Base-by-base conservation (phyloP, 495 filamentous ascomycete species). In the Penicillium egyptiacum region DNA sequence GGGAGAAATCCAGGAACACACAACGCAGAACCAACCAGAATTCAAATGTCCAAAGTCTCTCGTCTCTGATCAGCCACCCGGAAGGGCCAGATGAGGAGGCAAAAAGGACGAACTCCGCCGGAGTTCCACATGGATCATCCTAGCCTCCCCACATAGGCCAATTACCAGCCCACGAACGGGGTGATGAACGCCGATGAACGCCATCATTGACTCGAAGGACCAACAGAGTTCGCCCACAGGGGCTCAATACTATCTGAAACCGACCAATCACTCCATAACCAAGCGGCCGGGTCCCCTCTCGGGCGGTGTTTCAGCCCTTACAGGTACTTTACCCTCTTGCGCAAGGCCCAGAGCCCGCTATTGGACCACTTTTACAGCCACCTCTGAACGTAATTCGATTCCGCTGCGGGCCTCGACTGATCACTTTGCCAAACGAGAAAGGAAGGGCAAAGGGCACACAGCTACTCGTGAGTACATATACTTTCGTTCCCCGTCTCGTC, bases 381-480 rank as follows among this genome's bases (percentile, higher is more conserved):
- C 53, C 22, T 47, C 6, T 30, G 31, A 20, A 46, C 20, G 7
- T 35, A 39, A 55, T 55, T 55, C 28, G 42, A 47, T 23, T 47
- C 20, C 41, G 42, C 30, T 46, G 53, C 33, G 53, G 53, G 33
- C 53, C 42, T 55, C 42, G 43, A 55, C 43, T 40, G 53, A 55
- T 55, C 42, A 55, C 14, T 47, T 26, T 23, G 47, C 53, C 20
- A 39, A 39, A 47, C 23, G 41, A 35, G 42, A 55, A 45, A 23
- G 26, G n/a, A 33, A 35, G 42, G 53, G 31, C 19, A 35, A 55
- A 45, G 30, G 40, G 52, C 43, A 55, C 53, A 55, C 22, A 55
- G 9, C 31, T 25, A 48, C 9, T 19, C n/a, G 16, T 22, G 50
- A 16, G 47, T 61, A 61, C 52, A 64, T 61, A 64, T 64, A 60